Conservation (phyloP, 352 stramenopile genomes). For the Globisporangium orthogonon region DNA sequence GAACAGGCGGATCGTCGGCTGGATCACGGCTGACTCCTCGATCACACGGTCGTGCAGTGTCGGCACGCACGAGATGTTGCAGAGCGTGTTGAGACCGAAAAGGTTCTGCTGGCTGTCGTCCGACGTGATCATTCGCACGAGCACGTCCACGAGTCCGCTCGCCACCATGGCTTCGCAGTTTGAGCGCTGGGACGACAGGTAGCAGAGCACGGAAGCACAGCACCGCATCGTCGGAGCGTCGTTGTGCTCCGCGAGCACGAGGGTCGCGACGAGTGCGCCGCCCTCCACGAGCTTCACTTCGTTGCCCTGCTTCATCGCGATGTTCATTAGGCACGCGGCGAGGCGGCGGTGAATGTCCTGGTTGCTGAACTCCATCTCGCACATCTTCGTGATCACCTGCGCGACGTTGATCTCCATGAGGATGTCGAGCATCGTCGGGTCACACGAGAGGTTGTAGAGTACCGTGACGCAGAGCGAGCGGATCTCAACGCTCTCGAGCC, state of each 20-base stretch:
- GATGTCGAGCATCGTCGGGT: conserved; percentile 56
- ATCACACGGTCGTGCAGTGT: conserved; percentile 60
- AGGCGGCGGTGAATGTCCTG: conserved; percentile 71
- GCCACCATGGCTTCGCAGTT: conserved; percentile 77
- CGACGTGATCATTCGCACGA: conserved; percentile 47
- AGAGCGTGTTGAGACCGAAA: conserved; percentile 69
- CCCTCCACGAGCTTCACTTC: conserved; percentile 65
- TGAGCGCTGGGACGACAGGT: conserved; percentile 48
- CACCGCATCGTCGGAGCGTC: conserved; percentile 66
- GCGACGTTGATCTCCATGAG: conserved; percentile 84
- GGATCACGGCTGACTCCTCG: conserved; percentile 43
- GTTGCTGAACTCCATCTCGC: conserved; percentile 80
- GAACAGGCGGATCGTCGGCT: conserved; percentile 49
- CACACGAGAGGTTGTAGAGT: conserved; percentile 83
- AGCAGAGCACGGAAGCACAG: conserved; percentile 65
- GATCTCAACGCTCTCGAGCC: conserved; percentile 79
- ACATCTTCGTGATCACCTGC: conserved; percentile 83
- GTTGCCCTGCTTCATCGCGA: conserved; percentile 43
- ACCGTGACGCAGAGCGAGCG: conserved; percentile 69
- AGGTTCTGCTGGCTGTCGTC: conserved; percentile 56
- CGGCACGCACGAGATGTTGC: conserved; percentile 63
- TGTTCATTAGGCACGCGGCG: conserved; percentile 71
- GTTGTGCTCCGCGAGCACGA: conserved; percentile 66
- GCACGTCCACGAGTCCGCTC: conserved; percentile 57
- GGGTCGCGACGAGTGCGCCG: conserved; percentile 52